Evolutionary conservation across 2,329 filamentous ascomycete species (phyloP).

Genomic region (Stachybotrys echinatus): DNA sequence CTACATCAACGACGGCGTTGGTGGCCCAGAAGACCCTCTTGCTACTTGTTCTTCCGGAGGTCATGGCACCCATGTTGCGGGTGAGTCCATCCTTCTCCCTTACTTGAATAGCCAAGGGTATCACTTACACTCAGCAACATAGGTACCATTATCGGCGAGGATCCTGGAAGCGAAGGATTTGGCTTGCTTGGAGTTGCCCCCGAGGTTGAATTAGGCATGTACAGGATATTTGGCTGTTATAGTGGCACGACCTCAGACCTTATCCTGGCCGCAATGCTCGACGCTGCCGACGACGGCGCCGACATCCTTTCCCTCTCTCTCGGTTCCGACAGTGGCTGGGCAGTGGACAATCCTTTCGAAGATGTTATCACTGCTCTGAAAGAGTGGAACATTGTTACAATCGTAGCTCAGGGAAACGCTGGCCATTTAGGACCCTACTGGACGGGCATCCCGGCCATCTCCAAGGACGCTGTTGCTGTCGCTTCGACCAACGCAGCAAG

Average conservation of each 20-base stretch:
- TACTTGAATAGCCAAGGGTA: neutral
- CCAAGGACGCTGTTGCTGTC: conserved; percentile 14
- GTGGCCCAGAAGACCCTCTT: conserved; percentile 3
- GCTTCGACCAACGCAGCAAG: conserved; percentile 12
- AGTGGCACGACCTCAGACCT: conserved; percentile 9
- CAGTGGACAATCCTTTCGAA: neutral
- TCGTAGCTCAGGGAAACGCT: conserved; percentile 13
- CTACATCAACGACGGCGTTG: neutral
- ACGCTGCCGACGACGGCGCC: conserved; percentile 17
- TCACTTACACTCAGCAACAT: neutral
- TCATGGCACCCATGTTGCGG: conserved; percentile 3
- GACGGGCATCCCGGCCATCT: conserved; percentile 7
- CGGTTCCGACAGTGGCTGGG: conserved; percentile 1
- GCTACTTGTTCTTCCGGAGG: conserved; percentile 5
- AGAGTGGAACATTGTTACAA: conserved; percentile 9
- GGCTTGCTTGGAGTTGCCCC: conserved; percentile 16
- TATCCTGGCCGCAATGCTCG: conserved; percentile 19
- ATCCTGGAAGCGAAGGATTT: conserved; percentile 4
- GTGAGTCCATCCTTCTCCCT: neutral
- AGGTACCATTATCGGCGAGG: conserved; percentile 3
- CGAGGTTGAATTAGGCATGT: conserved; percentile 14
- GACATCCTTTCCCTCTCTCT: conserved; percentile 22
- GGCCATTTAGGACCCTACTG: conserved; percentile 1
- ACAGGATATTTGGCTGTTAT: conserved; percentile 12
- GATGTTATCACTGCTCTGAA: neutral